These are phyloP conservation scores for Cladosporium sp. DNA, from an alignment of 2,329 filamentous ascomycete species.

Conservation along the genomic window DNA sequence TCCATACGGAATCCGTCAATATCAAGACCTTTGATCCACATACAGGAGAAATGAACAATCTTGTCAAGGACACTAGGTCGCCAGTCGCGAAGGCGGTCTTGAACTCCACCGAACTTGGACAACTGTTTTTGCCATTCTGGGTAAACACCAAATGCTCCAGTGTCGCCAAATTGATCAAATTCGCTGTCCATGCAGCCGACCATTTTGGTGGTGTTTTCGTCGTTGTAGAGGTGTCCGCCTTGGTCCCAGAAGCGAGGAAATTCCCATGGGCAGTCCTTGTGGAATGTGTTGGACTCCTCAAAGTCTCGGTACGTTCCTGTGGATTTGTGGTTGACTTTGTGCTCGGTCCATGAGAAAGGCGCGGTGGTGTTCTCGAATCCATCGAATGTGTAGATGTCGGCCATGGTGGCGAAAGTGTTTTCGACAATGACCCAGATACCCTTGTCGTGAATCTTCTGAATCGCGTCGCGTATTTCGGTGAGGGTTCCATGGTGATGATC, in stretches of 20 bases:
- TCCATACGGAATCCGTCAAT: conserved; percentile 69
- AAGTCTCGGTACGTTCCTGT: conserved; percentile 61
- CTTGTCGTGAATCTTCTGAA: conserved; percentile 62
- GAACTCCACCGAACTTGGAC: conserved; percentile 66
- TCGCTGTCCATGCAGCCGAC: conserved; percentile 63
- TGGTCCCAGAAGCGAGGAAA: conserved; percentile 68
- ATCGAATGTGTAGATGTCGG: conserved; percentile 64
- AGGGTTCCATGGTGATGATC: conserved; percentile 66
- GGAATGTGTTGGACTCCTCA: conserved; percentile 55
- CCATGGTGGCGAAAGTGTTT: conserved; percentile 66
- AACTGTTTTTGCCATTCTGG: conserved; percentile 66
- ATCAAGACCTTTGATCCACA: conserved; percentile 62
- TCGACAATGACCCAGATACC: conserved; percentile 68
- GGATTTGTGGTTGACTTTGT: conserved; percentile 60
- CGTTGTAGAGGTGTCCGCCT: conserved; percentile 54
- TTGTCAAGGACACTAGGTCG: conserved; percentile 58
- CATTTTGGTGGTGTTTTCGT: conserved; percentile 51
- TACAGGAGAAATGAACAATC: conserved; percentile 63
- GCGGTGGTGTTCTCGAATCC: conserved; percentile 62
- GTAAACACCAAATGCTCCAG: conserved; percentile 65
- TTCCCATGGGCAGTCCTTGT: conserved; percentile 51
- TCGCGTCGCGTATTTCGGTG: conserved; percentile 57
- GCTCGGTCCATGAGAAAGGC: conserved; percentile 57
- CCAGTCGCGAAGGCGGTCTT: conserved; percentile 69
- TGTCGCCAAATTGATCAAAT: conserved; percentile 66